Conservation (phyloP, 1,139 yeast species). For the Yamadazyma diospyri region DNA sequence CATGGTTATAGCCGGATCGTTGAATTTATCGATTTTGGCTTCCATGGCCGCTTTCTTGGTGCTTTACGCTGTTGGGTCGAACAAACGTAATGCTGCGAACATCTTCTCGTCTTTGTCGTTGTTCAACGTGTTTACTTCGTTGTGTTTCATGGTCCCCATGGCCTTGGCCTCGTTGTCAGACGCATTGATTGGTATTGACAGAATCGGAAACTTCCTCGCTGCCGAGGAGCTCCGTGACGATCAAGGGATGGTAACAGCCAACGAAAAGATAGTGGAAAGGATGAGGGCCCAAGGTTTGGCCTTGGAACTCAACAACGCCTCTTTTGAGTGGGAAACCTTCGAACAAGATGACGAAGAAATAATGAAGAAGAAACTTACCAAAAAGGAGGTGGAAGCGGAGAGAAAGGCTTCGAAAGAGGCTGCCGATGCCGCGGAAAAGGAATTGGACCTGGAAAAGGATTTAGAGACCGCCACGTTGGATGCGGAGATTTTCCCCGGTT, state of each 20-base stretch:
- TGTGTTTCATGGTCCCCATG: slow-evolving; percentile 63
- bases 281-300: slow-evolving; percentile 14
- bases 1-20: slow-evolving; percentile 53
- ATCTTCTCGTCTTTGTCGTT: slow-evolving; percentile 80
- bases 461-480: slow-evolving; percentile 5
- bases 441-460: slow-evolving; percentile 6
- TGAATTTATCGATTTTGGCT: slow-evolving; percentile 60
- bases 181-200: slow-evolving; percentile 59
- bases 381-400: slow-evolving; percentile 8
- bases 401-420: slow-evolving; percentile 8
- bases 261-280: slow-evolving; percentile 13
- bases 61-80: slow-evolving; percentile 51
- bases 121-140: slow-evolving; percentile 45
- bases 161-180: slow-evolving; percentile 66
- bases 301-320: slow-evolving; percentile 24
- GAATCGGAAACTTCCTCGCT: slow-evolving; percentile 54
- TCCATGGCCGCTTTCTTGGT: slow-evolving; percentile 74
- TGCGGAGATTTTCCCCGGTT: slow-evolving; percentile 8
- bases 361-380: slow-evolving; percentile 1
- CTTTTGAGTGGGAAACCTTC: slow-evolving; percentile 40
- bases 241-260: slow-evolving; percentile 11
- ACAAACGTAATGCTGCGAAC: slow-evolving; percentile 54
- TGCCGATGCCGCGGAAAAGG: slow-evolving; percentile 5
- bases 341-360: slow-evolving; percentile 20
- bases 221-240: slow-evolving; percentile 32